Conservation (phyloP, 441 rosid species). For the Gossypium gossypioides region DNA sequence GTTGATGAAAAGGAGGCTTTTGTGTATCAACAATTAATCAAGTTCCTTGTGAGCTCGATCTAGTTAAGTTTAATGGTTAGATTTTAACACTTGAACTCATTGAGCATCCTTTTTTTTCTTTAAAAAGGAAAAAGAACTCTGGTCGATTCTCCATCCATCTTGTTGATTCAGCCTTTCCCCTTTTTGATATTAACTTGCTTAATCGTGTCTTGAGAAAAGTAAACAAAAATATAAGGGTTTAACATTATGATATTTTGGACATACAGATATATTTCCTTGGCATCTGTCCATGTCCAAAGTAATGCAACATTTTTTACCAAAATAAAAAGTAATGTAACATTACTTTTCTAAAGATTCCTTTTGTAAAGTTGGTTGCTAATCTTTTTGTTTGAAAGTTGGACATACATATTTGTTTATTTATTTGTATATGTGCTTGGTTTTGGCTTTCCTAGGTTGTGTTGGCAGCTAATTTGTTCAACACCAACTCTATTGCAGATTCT, state of each 20-base stretch:
- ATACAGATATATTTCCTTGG: neutral
- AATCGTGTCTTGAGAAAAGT: neutral
- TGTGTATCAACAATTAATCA: neutral
- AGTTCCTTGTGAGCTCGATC: neutral
- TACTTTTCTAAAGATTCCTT: neutral
- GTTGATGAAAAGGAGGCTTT: neutral
- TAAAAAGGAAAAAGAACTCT: neutral
- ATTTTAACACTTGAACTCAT: conserved; percentile 1
- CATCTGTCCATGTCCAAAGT: neutral
- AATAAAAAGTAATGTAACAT: neutral
- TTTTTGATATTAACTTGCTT: neutral
- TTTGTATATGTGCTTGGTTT: neutral
- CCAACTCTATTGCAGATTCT: conserved; percentile 45
- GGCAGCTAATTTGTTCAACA: conserved; percentile 16
- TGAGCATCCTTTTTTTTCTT: neutral
- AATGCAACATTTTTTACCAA: too few species aligned
- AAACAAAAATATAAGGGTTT: neutral
- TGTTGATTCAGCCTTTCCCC: neutral
- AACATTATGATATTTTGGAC: neutral
- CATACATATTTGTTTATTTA: neutral
- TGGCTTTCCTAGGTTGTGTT: neutral
- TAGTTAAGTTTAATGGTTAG: conserved; percentile 10
- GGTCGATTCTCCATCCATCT: neutral
- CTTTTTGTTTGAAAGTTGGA: neutral
- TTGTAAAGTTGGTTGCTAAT: neutral